Evolutionary conservation across 164 flowering plant species (phyloP).

Genomic region (Magnolia sinica): DNA sequence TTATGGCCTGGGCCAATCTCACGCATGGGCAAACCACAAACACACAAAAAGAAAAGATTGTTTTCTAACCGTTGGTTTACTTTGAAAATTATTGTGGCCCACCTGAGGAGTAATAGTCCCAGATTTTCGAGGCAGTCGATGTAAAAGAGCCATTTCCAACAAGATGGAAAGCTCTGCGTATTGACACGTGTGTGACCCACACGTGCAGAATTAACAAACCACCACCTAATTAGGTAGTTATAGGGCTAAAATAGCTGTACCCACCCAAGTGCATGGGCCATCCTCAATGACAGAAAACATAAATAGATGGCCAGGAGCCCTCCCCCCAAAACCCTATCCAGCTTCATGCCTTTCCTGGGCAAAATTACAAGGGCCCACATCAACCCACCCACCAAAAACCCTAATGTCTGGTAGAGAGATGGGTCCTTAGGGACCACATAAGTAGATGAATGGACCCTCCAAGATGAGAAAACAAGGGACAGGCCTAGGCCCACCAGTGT

Average conservation of each 20-base stretch:
- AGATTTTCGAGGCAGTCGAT: no score
- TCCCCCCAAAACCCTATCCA: constrained; percentile 35
- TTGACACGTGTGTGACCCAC: no score
- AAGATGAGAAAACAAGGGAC: constrained; percentile 35
- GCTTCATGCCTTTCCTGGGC: constrained; percentile 38
- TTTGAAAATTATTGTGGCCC: no score
- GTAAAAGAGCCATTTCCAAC: no score
- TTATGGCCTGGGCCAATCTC: no score
- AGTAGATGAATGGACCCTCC: constrained; percentile 30
- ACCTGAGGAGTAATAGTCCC: no score
- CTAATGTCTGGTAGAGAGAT: constrained; percentile 31
- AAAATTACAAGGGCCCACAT: constrained; percentile 44
- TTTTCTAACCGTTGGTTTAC: no score
- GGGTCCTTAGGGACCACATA: constrained; percentile 33
- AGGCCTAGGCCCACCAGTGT: constrained; percentile 48
- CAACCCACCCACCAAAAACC: constrained; percentile 35
- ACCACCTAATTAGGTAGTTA: background rate
- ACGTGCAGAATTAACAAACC: no score
- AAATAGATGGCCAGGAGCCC: constrained; percentile 43
- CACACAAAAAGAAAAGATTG: no score
- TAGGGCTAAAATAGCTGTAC: background rate
- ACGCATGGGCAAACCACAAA: no score
- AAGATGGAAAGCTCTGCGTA: no score
- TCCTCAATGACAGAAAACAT: constrained; percentile 26
- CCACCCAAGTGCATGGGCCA: constrained; percentile 9